phyloP scores from a whole-genome alignment of 2,329 filamentous ascomycete genomes.

The Madurella fahalii region DNA sequence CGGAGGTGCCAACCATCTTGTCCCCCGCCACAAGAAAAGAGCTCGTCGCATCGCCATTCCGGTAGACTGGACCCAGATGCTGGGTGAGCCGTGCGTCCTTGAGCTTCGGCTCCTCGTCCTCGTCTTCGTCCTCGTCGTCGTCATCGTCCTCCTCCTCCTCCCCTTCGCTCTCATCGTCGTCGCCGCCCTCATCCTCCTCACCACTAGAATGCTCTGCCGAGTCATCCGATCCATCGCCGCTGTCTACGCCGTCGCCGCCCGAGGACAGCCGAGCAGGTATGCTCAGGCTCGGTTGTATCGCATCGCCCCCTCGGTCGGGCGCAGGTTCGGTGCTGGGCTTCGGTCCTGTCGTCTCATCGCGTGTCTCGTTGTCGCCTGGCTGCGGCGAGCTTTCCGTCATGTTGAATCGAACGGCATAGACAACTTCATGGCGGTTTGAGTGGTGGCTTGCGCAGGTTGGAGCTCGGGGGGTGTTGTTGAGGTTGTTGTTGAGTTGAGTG shows the following conservation, averaged over 20 bases:
- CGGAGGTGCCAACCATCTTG: slow-evolving; percentile 69
- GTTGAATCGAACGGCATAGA: slow-evolving; percentile 20
- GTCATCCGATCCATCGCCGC: slow-evolving; percentile 17
- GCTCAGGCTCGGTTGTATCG: not conserved
- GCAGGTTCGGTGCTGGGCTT: slow-evolving; percentile 2
- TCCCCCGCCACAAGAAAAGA: slow-evolving; percentile 86
- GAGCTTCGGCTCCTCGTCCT: slow-evolving; percentile 68
- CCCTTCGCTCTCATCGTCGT: slow-evolving; percentile 25
- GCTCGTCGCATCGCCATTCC: slow-evolving; percentile 93
- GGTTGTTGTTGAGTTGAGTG: slow-evolving; percentile 1
- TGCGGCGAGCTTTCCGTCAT: slow-evolving; percentile 28
- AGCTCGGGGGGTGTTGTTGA: not conserved
- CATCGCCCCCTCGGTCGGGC: slow-evolving; percentile 3
- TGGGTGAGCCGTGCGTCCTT: slow-evolving; percentile 89
- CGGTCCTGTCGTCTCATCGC: slow-evolving; percentile 12
- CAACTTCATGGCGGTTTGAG: slow-evolving; percentile 23
- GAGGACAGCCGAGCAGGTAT: slow-evolving; percentile 1
- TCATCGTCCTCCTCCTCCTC: slow-evolving; percentile 18
- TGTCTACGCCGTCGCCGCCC: slow-evolving; percentile 23
- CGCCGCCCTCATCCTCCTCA: slow-evolving; percentile 7
- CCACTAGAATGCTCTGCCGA: not conserved
- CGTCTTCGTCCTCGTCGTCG: slow-evolving; percentile 25
- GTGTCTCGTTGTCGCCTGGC: slow-evolving; percentile 22
- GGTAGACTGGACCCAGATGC: slow-evolving; percentile 75
- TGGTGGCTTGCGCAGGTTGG: not conserved